Evolutionary conservation across 176 grass and related monocot species (phyloP).

Genomic region (Eremochloa ophiuroides): DNA sequence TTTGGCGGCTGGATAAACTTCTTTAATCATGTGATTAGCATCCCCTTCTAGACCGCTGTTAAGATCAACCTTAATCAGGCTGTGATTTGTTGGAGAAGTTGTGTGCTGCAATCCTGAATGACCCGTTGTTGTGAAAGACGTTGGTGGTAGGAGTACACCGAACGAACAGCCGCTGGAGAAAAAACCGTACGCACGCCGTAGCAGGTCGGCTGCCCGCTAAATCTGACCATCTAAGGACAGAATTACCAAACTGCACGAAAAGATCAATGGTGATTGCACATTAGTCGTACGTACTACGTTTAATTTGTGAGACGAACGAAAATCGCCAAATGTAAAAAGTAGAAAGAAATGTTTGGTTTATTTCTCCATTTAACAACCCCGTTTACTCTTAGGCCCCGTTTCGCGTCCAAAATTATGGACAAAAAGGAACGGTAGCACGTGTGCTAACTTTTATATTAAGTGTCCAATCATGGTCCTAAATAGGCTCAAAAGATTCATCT

Average conservation of each 20-base stretch:
- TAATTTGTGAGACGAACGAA: neutral
- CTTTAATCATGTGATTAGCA: neutral
- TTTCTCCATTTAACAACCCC: neutral
- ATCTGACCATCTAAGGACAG: neutral
- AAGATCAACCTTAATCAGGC: neutral
- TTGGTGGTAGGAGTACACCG: neutral
- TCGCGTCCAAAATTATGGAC: no score
- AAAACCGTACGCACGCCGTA: conserved; percentile 11
- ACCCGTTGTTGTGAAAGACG: neutral
- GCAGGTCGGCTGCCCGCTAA: conserved; percentile 1
- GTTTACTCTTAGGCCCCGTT: no score
- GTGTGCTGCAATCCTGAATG: neutral
- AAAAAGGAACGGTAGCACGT: no score
- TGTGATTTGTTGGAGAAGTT: neutral
- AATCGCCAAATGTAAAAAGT: neutral
- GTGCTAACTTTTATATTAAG: no score
- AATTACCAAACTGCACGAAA: neutral
- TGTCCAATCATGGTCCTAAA: no score
- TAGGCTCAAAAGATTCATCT: no score
- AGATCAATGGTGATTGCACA: neutral
- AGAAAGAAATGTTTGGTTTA: neutral
- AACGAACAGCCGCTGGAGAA: neutral
- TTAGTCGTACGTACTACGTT: neutral
- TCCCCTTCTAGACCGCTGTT: neutral
- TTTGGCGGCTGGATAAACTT: neutral